Conservation (phyloP, 1,139 yeast species). For the Arxiozyma heterogenica region DNA sequence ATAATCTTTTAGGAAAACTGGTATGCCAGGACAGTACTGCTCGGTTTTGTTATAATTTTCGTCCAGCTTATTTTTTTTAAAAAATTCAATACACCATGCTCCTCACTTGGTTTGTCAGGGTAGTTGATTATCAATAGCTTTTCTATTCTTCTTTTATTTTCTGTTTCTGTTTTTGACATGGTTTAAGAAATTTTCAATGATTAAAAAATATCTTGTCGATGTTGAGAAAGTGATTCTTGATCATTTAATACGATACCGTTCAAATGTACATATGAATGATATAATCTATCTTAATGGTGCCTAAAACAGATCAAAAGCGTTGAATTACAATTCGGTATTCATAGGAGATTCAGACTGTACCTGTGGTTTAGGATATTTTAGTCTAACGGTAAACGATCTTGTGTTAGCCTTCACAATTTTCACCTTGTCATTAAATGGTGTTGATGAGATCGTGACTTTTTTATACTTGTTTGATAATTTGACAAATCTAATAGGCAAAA, state of each 20-base stretch:
- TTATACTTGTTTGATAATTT: conserved; percentile 19
- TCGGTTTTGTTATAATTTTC: background rate
- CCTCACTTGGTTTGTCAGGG: too few species aligned
- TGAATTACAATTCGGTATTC: background rate
- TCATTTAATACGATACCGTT: background rate
- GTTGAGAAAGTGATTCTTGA: too few species aligned
- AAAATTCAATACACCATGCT: too few species aligned
- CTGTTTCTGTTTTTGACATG: background rate
- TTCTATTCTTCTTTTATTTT: too few species aligned
- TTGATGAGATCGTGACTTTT: conserved; percentile 24
- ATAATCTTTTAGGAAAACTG: background rate
- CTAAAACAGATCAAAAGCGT: background rate
- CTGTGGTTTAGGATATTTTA: conserved; percentile 10
- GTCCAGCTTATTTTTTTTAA: background rate
- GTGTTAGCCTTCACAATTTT: conserved; percentile 22
- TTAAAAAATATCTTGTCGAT: background rate
- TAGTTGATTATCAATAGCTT: background rate
- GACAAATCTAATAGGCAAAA: conserved; percentile 27
- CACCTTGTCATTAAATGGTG: conserved; percentile 24
- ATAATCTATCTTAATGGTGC: background rate
- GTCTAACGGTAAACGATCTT: conserved; percentile 23
- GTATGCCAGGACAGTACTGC: background rate
- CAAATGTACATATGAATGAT: background rate
- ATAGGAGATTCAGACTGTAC: background rate
- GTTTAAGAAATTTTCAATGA: background rate